phyloP scores from a whole-genome alignment of 495 filamentous ascomycete genomes.

The Ascobolus immersus region DNA sequence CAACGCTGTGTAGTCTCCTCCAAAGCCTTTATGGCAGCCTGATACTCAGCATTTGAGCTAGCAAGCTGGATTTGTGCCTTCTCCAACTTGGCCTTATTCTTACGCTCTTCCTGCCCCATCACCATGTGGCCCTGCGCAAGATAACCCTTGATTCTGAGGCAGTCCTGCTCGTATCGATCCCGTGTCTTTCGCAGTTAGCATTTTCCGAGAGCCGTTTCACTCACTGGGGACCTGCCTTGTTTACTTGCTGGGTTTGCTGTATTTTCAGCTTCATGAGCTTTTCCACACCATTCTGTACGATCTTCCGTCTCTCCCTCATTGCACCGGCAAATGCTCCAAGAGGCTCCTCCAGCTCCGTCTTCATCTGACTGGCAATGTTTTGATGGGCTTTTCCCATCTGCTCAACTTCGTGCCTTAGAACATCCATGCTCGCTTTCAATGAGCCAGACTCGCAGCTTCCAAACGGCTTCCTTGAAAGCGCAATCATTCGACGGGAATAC shows the following conservation, averaged over 20 bases:
- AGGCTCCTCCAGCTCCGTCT: slow-evolving; percentile 87
- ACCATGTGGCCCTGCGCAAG: slow-evolving; percentile 98
- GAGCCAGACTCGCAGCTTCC: slow-evolving; percentile 76
- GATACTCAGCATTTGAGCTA: slow-evolving; percentile 74
- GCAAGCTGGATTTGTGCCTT: slow-evolving; percentile 94
- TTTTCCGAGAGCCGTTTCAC: neutral
- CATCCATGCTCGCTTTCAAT: slow-evolving; percentile 58
- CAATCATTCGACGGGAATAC: slow-evolving; percentile 73
- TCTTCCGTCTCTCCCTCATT: slow-evolving; percentile 85
- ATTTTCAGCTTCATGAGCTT: slow-evolving; percentile 79
- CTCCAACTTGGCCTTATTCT: slow-evolving; percentile 96
- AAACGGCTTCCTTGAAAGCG: slow-evolving; percentile 64
- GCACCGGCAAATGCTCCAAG: slow-evolving; percentile 73
- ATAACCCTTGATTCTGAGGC: slow-evolving; percentile 93
- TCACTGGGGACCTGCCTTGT: slow-evolving; percentile 38
- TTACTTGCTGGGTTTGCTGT: slow-evolving; percentile 69
- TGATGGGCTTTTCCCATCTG: slow-evolving; percentile 82
- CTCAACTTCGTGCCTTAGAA: slow-evolving; percentile 75
- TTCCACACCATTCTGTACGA: slow-evolving; percentile 77
- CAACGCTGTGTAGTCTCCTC: slow-evolving; percentile 88
- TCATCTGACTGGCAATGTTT: slow-evolving; percentile 77
- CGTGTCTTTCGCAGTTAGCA: slow-evolving; percentile 31
- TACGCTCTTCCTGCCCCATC: slow-evolving; percentile 96
- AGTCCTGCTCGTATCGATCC: slow-evolving; percentile 90
- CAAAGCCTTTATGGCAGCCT: slow-evolving; percentile 69